Percentiles rank a stretch among this genome's conserved stretches.
Evolutionary conservation across 140 eudicot genomes (phyloP).

Genomic region (Cichorium intybus): DNA sequence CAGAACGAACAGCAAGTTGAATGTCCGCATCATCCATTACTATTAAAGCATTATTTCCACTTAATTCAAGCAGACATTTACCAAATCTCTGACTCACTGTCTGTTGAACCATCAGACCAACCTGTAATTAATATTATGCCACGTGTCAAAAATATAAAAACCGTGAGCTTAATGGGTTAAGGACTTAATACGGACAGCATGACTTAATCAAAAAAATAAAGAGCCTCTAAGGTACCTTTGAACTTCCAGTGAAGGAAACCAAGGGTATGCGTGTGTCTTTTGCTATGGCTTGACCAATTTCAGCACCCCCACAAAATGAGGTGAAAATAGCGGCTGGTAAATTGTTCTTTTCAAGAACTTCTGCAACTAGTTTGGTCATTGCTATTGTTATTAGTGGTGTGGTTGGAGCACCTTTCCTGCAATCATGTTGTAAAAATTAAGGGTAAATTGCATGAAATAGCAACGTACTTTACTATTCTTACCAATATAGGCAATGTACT

Average conservation of each 20-base stretch:
- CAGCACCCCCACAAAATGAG: conserved; percentile 92
- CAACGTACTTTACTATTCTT: background rate
- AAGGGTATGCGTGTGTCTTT: conserved; percentile 81
- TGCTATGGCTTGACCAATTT: conserved; percentile 94
- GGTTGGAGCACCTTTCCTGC: conserved; percentile 99
- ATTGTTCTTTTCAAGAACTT: conserved; percentile 75
- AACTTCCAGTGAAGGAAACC: conserved; percentile 97
- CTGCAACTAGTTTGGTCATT: conserved; percentile 72
- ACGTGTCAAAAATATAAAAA: conserved; percentile 1
- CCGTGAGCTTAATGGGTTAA: too few species aligned
- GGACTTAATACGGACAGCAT: too few species aligned
- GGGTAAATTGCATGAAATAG: background rate
- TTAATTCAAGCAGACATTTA: conserved; percentile 89
- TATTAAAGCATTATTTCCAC: conserved; percentile 91
- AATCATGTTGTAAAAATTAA: background rate
- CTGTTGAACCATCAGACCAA: conserved; percentile 86
- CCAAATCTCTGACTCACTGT: conserved; percentile 84
- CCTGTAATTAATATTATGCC: conserved; percentile 41
- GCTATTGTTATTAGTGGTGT: conserved; percentile 93
- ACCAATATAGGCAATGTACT: background rate
- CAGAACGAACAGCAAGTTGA: conserved; percentile 83
- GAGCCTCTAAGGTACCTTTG: conserved; percentile 50
- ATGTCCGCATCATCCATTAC: conserved; percentile 94
- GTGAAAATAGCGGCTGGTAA: conserved; percentile 90
- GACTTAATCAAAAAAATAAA: too few species aligned